Percentiles rank a stretch among this genome's conserved stretches.
Evolutionary conservation across 2,329 filamentous ascomycete genomes (phyloP).

Genomic region (Exophiala calicioides): DNA sequence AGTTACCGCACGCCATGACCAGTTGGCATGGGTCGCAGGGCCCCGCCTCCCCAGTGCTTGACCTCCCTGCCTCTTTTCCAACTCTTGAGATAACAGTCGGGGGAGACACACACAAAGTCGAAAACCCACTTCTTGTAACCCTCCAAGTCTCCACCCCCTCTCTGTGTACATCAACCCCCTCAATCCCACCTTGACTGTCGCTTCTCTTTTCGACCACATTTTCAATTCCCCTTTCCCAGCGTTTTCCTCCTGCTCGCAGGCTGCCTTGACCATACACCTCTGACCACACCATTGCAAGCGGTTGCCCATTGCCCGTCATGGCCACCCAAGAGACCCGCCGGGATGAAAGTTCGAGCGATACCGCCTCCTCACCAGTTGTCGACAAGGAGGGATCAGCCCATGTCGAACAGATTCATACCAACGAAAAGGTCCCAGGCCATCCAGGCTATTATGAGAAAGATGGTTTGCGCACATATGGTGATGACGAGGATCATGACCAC

Average conservation of each 20-base stretch:
- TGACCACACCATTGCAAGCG: background rate
- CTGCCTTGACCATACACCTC: background rate
- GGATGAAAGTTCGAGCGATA: slow-evolving; percentile 20
- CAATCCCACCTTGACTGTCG: background rate
- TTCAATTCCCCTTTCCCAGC: slow-evolving; percentile 2
- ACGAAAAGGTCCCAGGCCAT: slow-evolving; percentile 38
- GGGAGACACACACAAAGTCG: too few species aligned
- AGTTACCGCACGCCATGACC: slow-evolving; percentile 11
- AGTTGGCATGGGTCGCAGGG: background rate
- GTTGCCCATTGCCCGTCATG: slow-evolving; percentile 22
- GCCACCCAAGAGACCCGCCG: slow-evolving; percentile 10
- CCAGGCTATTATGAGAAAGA: slow-evolving; percentile 50
- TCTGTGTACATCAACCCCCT: slow-evolving; percentile 2
- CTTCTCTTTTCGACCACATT: background rate
- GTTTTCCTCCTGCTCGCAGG: background rate
- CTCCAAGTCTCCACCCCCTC: slow-evolving; percentile 1
- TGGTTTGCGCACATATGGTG: slow-evolving; percentile 48
- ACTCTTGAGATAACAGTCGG: slow-evolving; percentile 1
- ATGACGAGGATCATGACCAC: slow-evolving; percentile 51
- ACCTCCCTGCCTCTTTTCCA: background rate
- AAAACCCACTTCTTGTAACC: too few species aligned
- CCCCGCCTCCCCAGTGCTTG: slow-evolving; percentile 1
- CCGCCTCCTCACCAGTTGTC: slow-evolving; percentile 10
- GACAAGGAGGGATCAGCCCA: slow-evolving; percentile 32
- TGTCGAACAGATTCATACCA: slow-evolving; percentile 34